A percentile compares a stretch with the other conserved stretches of the same genome.
Evolutionary conservation across 768 basidiomycete species (phyloP).

Genomic region (Russula virescens): DNA sequence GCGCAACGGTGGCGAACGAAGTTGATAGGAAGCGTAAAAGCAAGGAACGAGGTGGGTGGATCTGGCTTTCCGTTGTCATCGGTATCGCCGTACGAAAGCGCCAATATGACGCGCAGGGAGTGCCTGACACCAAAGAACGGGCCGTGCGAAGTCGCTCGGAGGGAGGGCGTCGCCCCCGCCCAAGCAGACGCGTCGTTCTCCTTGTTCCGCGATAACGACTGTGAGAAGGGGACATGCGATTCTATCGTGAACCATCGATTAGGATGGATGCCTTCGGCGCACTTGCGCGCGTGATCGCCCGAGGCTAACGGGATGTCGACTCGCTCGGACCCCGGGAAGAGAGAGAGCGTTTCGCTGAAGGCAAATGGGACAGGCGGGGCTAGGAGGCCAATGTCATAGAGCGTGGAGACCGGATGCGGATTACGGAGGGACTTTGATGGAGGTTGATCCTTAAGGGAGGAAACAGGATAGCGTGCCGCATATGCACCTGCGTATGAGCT

Average conservation of each 20-base stretch:
- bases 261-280: constrained; percentile 30
- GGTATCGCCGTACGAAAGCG: constrained; percentile 10
- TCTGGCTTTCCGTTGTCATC: neutral
- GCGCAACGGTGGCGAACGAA: constrained; percentile 43
- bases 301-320: constrained; percentile 46
- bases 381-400: constrained; percentile 48
- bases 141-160: constrained; percentile 14
- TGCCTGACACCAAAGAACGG: constrained; percentile 17
- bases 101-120: constrained; percentile 26
- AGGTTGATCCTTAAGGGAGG: constrained; percentile 51
- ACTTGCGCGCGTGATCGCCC: constrained; percentile 45
- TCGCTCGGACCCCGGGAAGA: constrained; percentile 44
- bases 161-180: constrained; percentile 11
- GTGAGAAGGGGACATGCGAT: constrained; percentile 45
- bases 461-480: constrained; percentile 48
- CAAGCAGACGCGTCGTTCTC: constrained; percentile 4
- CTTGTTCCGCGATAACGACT: constrained; percentile 21
- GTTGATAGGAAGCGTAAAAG: constrained; percentile 44
- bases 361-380: constrained; percentile 25
- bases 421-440: constrained; percentile 52
- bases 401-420: constrained; percentile 43
- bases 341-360: constrained; percentile 40
- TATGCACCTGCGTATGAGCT: constrained; percentile 39
- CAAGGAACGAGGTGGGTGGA: constrained; percentile 27
- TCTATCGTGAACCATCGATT: constrained; percentile 57